phyloP scores from a whole-genome alignment of 2,329 filamentous ascomycete genomes.

The Knoxdaviesia capensis region DNA sequence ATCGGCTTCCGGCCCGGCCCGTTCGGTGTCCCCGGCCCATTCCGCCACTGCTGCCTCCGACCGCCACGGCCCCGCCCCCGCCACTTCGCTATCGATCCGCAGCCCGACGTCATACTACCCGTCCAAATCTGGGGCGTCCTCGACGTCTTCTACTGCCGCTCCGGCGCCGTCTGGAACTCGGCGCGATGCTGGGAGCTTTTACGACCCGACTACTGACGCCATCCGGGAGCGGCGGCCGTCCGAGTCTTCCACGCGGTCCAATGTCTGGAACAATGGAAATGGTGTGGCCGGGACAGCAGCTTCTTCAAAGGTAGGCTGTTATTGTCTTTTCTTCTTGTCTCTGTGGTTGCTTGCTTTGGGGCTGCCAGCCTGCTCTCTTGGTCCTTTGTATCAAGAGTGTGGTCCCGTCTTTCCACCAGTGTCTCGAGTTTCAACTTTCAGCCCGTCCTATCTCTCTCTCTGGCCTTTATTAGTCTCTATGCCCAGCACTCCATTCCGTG shows the following conservation, averaged over 20 bases:
- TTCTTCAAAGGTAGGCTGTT: too few species aligned
- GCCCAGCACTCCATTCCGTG: too few species aligned
- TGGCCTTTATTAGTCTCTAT: too few species aligned
- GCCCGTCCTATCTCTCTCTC: too few species aligned
- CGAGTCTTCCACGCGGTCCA: slow-evolving; percentile 11
- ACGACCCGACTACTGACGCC: slow-evolving; percentile 32
- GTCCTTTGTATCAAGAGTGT: too few species aligned
- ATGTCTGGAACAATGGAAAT: too few species aligned
- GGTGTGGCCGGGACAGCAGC: too few species aligned
- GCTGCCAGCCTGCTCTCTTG: too few species aligned
- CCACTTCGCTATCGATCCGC: slow-evolving; percentile 20
- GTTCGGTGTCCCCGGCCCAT: slow-evolving; percentile 6
- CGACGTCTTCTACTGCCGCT: slow-evolving; percentile 9
- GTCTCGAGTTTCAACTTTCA: too few species aligned
- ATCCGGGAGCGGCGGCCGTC: slow-evolving; percentile 24
- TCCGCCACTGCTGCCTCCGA: slow-evolving; percentile 2
- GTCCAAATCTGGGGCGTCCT: slow-evolving; percentile 5
- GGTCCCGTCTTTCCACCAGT: too few species aligned
- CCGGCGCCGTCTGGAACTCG: slow-evolving; percentile 5
- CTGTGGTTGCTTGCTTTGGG: too few species aligned
- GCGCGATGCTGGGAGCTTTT: slow-evolving; percentile 23
- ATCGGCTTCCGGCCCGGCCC: slow-evolving; percentile 11
- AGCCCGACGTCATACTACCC: slow-evolving; percentile 21
- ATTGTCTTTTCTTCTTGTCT: too few species aligned
- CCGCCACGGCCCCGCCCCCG: slow-evolving; percentile 7